Evolutionary conservation across 192 early-diverging fungal species (phyloP).

Genomic region (Pilaira anomala): DNA sequence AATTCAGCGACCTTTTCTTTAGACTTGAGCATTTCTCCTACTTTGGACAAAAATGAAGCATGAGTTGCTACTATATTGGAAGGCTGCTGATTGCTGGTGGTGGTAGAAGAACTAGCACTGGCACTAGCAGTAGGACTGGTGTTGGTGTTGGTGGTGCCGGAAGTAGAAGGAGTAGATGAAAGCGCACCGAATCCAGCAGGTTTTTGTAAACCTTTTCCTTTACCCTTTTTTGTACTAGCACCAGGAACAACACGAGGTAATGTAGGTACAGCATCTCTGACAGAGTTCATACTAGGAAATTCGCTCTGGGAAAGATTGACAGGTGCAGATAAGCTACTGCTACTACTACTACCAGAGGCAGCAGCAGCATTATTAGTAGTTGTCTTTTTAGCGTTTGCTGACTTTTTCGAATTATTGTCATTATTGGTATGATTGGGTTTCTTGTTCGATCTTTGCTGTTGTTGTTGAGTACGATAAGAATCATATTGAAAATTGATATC

Average conservation of each 20-base stretch:
- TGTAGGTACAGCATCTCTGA: neutral
- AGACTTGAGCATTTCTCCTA: conserved; percentile 34
- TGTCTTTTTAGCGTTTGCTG: neutral
- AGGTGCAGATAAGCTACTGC: neutral
- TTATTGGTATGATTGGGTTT: neutral
- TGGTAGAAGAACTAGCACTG: neutral
- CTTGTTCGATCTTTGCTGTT: conserved; percentile 3
- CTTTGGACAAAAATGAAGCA: conserved; percentile 37
- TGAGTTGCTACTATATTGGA: conserved; percentile 20
- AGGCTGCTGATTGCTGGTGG: neutral
- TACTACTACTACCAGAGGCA: neutral
- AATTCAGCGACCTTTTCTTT: conserved; percentile 43
- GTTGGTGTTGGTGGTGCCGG: neutral
- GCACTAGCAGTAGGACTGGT: neutral
- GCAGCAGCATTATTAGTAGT: neutral
- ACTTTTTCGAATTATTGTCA: neutral
- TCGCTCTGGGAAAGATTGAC: neutral
- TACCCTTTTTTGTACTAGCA: conserved; percentile 2
- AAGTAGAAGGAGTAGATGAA: neutral
- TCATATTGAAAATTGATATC: conserved; percentile 31
- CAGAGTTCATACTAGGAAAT: conserved; percentile 9
- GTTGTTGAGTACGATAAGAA: conserved; percentile 5
- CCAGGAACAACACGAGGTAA: neutral
- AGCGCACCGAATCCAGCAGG: conserved; percentile 10
- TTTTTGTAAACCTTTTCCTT: conserved; percentile 7